Conservation (phyloP, 306 rosid species). For the Lathyrus oleraceus region DNA sequence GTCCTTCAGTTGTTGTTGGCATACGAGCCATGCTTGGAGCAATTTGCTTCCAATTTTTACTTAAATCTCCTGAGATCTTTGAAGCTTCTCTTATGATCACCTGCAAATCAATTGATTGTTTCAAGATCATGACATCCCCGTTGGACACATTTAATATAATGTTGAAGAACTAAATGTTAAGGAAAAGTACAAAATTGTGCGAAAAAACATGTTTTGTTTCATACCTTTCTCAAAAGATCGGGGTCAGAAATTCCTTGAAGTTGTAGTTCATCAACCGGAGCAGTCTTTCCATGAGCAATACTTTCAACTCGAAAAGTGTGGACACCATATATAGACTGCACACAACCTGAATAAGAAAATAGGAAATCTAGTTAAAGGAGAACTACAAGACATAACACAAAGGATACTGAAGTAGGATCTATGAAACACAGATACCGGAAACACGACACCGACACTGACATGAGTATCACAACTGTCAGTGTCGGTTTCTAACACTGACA, state of each 20-base stretch:
- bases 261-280: conserved; percentile 84
- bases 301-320: conserved; percentile 89
- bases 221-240: conserved; percentile 81
- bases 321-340: conserved; percentile 79
- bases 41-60: conserved; percentile 51
- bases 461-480: too few relatives aligned
- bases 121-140: conserved; percentile 17
- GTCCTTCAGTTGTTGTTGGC: conserved; percentile 52
- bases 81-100: conserved; percentile 78
- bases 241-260: conserved; percentile 87
- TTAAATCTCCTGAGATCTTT: conserved; percentile 49
- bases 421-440: too few relatives aligned
- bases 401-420: too few relatives aligned
- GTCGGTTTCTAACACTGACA: too few relatives aligned
- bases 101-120: conserved; percentile 47
- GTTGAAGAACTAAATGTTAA: conserved; percentile 17
- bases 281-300: conserved; percentile 76
- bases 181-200: conserved; percentile 22
- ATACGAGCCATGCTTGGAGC: conserved; percentile 34
- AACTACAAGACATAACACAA: not conserved
- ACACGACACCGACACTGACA: too few relatives aligned
- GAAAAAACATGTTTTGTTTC: conserved; percentile 21
- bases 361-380: not conserved
- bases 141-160: conserved; percentile 17
- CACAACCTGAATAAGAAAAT: conserved; percentile 62